phyloP scores from a whole-genome alignment of 225 moss, liverwort and hornwort species.

The Marchantia polymorpha region DNA sequence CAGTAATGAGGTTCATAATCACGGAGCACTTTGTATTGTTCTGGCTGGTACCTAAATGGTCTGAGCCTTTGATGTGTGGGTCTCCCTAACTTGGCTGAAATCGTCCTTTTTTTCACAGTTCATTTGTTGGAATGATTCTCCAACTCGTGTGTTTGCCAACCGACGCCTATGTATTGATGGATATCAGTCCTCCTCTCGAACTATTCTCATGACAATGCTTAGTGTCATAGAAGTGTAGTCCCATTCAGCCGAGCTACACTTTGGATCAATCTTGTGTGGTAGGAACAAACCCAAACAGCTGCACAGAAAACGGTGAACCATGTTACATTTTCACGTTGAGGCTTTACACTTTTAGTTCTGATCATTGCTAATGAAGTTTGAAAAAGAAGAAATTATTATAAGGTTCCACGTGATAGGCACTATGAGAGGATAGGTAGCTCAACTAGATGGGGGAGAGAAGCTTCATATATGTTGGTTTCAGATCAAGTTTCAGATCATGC shows the following conservation, averaged over 20 bases:
- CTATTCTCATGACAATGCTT: conserved; percentile 37
- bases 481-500: conserved; percentile 35
- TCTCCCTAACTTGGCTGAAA: not conserved
- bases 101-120: not conserved
- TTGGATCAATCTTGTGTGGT: conserved; percentile 32
- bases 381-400: not conserved
- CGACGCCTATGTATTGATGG: too few relatives aligned
- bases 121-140: not conserved
- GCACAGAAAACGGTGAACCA: not conserved
- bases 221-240: conserved; percentile 32
- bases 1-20: too few relatives aligned
- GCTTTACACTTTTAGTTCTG: not conserved
- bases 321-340: not conserved
- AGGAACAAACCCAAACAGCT: conserved; percentile 41
- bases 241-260: conserved; percentile 41
- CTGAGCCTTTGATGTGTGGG: not conserved
- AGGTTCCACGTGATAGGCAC: not conserved
- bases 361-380: not conserved
- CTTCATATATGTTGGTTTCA: conserved; percentile 31
- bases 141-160: not conserved
- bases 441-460: conserved; percentile 40
- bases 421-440: not conserved
- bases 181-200: conserved; percentile 3
- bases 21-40: too few relatives aligned
- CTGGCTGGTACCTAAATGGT: not conserved